Percentiles rank a stretch among this genome's conserved stretches.
These are phyloP conservation scores for Pulchroboletus neoregius DNA, from an alignment of 1,284 basidiomycete genomes.

Conservation along the genomic window DNA sequence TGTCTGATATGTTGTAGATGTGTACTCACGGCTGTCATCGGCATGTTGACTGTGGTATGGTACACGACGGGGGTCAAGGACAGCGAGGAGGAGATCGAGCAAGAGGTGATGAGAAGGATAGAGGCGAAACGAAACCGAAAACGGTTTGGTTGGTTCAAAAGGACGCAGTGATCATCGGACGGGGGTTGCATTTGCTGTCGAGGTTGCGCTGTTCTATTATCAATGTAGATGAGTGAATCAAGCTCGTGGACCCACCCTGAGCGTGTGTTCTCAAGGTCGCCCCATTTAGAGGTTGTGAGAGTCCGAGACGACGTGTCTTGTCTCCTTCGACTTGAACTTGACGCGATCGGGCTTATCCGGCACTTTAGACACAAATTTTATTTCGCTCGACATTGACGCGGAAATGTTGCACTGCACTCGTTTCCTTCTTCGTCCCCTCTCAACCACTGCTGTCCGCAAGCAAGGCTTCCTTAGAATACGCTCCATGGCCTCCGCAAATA, in stretches of 20 bases:
- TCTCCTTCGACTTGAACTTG: too few species aligned
- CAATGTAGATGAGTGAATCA: too few species aligned
- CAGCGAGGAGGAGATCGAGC: slow-evolving; percentile 75
- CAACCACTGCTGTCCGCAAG: slow-evolving; percentile 19
- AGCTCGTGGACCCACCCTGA: not conserved
- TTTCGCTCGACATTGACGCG: slow-evolving; percentile 3
- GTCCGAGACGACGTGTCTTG: too few species aligned
- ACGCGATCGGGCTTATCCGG: slow-evolving; percentile 25
- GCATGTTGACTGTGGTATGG: slow-evolving; percentile 79
- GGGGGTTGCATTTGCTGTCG: too few species aligned
- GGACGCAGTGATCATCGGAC: slow-evolving; percentile 1
- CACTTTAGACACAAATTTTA: slow-evolving; percentile 9
- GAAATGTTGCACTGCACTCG: slow-evolving; percentile 30
- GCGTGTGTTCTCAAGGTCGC: not conserved
- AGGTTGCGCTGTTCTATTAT: too few species aligned
- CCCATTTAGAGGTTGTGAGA: too few species aligned
- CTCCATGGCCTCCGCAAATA: slow-evolving; percentile 58
- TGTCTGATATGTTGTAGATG: slow-evolving; percentile 44
- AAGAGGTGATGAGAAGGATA: slow-evolving; percentile 53
- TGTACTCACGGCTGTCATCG: slow-evolving; percentile 77
- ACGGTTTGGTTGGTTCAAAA: slow-evolving; percentile 33
- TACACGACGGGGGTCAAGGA: slow-evolving; percentile 68
- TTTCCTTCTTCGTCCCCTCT: slow-evolving; percentile 29
- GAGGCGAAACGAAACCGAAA: slow-evolving; percentile 50
- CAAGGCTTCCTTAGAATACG: slow-evolving; percentile 22